Percentiles rank a stretch among this genome's conserved stretches.
These are phyloP conservation scores for Heterobasidion occidentale DNA, from an alignment of 1,284 basidiomycete genomes.

Conservation along the genomic window DNA sequence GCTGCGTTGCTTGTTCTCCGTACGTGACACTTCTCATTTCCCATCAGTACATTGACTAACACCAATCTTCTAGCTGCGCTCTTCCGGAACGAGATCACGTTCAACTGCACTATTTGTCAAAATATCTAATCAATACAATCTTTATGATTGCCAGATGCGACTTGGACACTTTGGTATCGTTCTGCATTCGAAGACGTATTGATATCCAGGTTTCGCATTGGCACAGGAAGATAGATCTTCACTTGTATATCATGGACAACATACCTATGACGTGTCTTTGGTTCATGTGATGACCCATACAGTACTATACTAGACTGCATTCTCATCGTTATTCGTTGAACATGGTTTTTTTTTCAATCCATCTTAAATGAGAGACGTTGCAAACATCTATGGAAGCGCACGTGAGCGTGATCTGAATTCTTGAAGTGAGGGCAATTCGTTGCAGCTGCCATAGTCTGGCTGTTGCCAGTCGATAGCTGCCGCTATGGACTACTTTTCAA, in stretches of 20 bases:
- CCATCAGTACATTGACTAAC: slow-evolving; percentile 8
- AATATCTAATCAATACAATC: slow-evolving; percentile 50
- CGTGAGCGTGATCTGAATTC: background rate
- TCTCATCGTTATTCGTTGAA: background rate
- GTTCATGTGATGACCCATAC: slow-evolving; percentile 4
- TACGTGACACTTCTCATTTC: slow-evolving; percentile 31
- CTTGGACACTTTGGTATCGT: background rate
- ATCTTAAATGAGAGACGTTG: background rate
- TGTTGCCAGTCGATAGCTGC: background rate
- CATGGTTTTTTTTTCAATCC: background rate
- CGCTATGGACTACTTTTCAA: slow-evolving; percentile 77
- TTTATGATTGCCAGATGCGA: slow-evolving; percentile 1
- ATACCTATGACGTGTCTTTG: background rate
- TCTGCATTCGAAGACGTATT: background rate
- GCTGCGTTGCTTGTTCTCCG: slow-evolving; percentile 78
- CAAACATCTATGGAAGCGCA: background rate
- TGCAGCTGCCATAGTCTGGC: background rate
- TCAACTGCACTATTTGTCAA: slow-evolving; percentile 68
- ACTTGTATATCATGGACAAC: slow-evolving; percentile 3
- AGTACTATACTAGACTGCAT: background rate
- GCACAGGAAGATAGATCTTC: background rate
- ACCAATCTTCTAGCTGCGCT: slow-evolving; percentile 41
- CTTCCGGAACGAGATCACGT: slow-evolving; percentile 61
- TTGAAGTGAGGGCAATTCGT: background rate
- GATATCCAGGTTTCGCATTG: slow-evolving; percentile 1